A percentile compares a stretch with the other conserved stretches of the same genome.
Conservation (phyloP, 352 stramenopile species). For the Ophiocytium majus region DNA sequence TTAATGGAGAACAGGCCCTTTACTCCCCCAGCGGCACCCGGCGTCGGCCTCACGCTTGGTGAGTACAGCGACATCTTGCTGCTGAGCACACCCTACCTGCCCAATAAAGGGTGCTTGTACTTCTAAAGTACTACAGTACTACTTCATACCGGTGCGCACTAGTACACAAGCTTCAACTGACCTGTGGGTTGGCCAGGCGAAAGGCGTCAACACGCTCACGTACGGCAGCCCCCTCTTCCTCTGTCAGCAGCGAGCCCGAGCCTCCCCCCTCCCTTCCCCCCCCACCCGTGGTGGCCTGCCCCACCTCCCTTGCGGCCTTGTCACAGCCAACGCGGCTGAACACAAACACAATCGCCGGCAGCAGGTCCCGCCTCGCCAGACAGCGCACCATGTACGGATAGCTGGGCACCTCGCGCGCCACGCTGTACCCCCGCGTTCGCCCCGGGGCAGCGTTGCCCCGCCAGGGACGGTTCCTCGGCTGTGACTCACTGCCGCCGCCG, state of each 20-base stretch:
- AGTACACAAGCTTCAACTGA: too few species aligned
- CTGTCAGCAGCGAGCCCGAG: slow-evolving; percentile 38
- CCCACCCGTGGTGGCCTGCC: background rate
- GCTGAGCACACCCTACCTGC: too few species aligned
- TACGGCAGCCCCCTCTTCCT: slow-evolving; percentile 32
- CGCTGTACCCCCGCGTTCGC: slow-evolving; percentile 25
- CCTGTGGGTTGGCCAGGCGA: slow-evolving; percentile 53
- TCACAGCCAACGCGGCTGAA: slow-evolving; percentile 72
- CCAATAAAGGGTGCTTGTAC: too few species aligned
- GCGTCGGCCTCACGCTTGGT: too few species aligned
- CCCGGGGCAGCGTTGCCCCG: slow-evolving; percentile 24
- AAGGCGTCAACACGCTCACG: slow-evolving; percentile 41
- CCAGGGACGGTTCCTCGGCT: slow-evolving; percentile 9
- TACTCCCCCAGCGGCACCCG: too few species aligned
- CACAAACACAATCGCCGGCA: slow-evolving; percentile 77
- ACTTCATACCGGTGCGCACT: too few species aligned
- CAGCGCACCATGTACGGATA: slow-evolving; percentile 57
- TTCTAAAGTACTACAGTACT: too few species aligned
- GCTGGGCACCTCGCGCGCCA: slow-evolving; percentile 41
- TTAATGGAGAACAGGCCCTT: too few species aligned
- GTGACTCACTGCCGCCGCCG: background rate
- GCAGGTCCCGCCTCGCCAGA: slow-evolving; percentile 64
- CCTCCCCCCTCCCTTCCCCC: too few species aligned
- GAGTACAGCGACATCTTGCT: too few species aligned
- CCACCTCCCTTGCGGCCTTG: slow-evolving; percentile 63